Base-by-base conservation (phyloP, 2,329 filamentous ascomycete genomes). In the Phialocephala subalpina region DNA sequence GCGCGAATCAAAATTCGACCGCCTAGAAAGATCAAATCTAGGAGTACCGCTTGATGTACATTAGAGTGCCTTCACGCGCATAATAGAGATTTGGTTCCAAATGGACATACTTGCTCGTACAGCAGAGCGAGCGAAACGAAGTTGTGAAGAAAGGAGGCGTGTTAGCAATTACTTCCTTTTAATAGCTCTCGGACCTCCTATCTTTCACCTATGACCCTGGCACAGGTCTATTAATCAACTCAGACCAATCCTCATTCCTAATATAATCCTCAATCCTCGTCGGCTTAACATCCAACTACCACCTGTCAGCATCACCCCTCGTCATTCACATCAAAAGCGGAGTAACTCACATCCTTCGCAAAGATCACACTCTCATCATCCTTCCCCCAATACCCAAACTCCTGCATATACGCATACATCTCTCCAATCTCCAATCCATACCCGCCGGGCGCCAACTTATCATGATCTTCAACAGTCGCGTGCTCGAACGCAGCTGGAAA, bases 341-440 rank as follows among this genome's bases (percentile, higher is more conserved):
- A 35, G 56, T 58, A 33, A 62, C 66, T 69, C 35, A 72, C 66
- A 65, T 71, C 62, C 20, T 72, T 61, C 3, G 47, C 47, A 22
- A 47, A 62, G 11, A 69, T 58, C 11, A 79, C 73, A 29, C 67
- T 71, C 11, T 53, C 8, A 42, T 74, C 73, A 63, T 80, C 76
- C 0, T 75, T 68, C 0, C 77, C 78, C 69, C 78, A 74, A 64
- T 79, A 81, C 1, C 79, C 78, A 70, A 73, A 78, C 25, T 73
- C 70, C n/a, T 59, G 33, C 25, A 52, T 47, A 63, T 70, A 72
- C 1, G 61, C 67, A 58, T 73, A 76, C 73, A 78, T 79, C 49
- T 79, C 77, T 0, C 66, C 74, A 18, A 79, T 58, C 63, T 80
- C 78, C 52, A 65, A 52, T 11, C 68, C 71, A 52, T 60, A 60